Evolutionary conservation across 225 moss, liverwort and hornwort species (phyloP), one percentile per base, ranked within the genome.

Genomic region (Pleurozium schreberi): DNA sequence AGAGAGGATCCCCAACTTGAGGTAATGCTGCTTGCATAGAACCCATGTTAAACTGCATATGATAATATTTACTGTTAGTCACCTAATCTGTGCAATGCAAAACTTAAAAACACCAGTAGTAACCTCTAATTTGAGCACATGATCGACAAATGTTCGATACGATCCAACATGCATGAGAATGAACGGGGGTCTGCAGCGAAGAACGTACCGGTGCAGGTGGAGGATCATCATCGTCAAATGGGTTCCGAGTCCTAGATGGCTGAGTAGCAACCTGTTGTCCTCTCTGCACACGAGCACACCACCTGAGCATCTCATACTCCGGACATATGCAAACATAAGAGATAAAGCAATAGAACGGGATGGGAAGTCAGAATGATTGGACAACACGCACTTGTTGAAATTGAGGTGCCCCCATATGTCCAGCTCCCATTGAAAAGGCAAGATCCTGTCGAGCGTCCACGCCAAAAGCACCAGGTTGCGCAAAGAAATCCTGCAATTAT

Each of bases 211-310:
- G 92, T 79, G 88, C 89, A 81, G 90, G 88, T 75, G 90, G 92
- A 82, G 83, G 40, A 81, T 93, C 93, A 75, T 93, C 92, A 43
- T 93, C 93, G 84, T 93, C 93, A 88, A 93, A 93, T 43, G 93
- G 93, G 60, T 93, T 93, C 63, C 93, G 89, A 80, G 93, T 92
- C 85, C 93, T 90, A 63, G 90, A 92, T 43, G 90, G 90, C 86
- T 92, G 92, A 47, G 86, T 86, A 81, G 75, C 86, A 23, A 83
- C 86, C 68, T 91, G 92, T 52, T 86, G 92, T 81, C 87, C 86
- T 75, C 88, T 90, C 93, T 93, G 89, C 90, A 86, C 57, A 89
- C 18, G 38, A 75, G 53, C 57, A 78, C 59, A 65, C 23, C 75
- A 81, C 68, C 42, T 87, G 38, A 81, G 42, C 68, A 85, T 76